A percentile compares a stretch with the other conserved stretches of the same genome.
These are phyloP conservation scores for Phallus indusiatus DNA, from an alignment of 768 basidiomycete species.

Conservation along the genomic window DNA sequence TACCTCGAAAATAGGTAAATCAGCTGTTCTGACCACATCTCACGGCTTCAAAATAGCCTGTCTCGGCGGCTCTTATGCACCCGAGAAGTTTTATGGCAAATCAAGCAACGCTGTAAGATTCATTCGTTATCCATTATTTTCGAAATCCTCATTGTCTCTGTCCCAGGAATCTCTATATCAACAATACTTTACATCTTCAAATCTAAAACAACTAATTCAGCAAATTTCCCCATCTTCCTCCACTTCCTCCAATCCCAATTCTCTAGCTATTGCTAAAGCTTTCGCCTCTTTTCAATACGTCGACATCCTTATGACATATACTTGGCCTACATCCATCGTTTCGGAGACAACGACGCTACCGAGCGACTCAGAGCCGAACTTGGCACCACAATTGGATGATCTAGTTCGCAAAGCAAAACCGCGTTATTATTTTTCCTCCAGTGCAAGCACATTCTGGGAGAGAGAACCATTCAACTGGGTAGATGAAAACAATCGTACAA, in stretches of 20 bases:
- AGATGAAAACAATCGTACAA: slow-evolving; percentile 54
- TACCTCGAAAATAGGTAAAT: slow-evolving; percentile 50
- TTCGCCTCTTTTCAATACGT: slow-evolving; percentile 53
- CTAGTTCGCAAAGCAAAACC: slow-evolving; percentile 60
- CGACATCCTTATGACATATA: slow-evolving; percentile 76
- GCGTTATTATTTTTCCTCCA: slow-evolving; percentile 77
- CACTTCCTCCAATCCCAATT: slow-evolving; percentile 32
- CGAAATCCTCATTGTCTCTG: not conserved
- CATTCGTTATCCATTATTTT: not conserved
- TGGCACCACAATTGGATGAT: slow-evolving; percentile 55
- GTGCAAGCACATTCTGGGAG: slow-evolving; percentile 83
- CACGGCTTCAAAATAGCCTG: slow-evolving; percentile 80
- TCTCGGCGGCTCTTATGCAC: slow-evolving; percentile 69
- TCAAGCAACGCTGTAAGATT: slow-evolving; percentile 1
- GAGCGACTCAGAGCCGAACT: slow-evolving; percentile 33
- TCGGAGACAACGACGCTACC: slow-evolving; percentile 49
- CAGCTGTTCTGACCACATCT: slow-evolving; percentile 67
- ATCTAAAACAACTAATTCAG: slow-evolving; percentile 60
- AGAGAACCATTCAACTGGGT: slow-evolving; percentile 87
- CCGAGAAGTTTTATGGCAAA: slow-evolving; percentile 22
- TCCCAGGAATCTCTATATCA: slow-evolving; percentile 62
- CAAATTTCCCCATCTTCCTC: slow-evolving; percentile 50
- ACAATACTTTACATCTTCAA: slow-evolving; percentile 59
- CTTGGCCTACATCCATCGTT: slow-evolving; percentile 62
- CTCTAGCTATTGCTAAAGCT: slow-evolving; percentile 60